These are phyloP conservation scores for Marasmius fiardii DNA, from an alignment of 1,284 basidiomycete species.

Conservation along the genomic window DNA sequence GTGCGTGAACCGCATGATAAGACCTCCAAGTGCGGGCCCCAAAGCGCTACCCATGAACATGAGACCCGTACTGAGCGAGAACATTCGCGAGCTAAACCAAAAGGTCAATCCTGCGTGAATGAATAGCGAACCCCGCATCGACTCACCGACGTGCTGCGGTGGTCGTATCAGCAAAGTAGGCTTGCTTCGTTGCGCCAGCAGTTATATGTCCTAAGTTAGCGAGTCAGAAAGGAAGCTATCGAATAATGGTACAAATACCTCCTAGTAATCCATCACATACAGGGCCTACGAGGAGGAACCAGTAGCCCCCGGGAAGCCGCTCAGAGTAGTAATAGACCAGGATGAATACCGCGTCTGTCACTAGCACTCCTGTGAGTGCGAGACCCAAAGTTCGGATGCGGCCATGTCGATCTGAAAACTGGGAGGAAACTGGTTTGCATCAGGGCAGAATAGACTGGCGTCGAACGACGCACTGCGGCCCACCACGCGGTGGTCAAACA, in stretches of 20 bases:
- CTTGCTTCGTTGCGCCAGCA: conserved; percentile 50
- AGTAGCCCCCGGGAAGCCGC: conserved; percentile 74
- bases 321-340: conserved; percentile 59
- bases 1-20: conserved; percentile 60
- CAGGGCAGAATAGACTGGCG: not conserved
- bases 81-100: conserved; percentile 50
- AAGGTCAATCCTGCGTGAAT: not conserved
- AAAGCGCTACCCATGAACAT: conserved; percentile 13
- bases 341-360: conserved; percentile 68
- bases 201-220: conserved; percentile 42
- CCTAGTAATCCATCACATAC: conserved; percentile 77
- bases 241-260: conserved; percentile 38
- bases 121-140: no score
- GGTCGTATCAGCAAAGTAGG: conserved; percentile 62
- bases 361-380: conserved; percentile 59
- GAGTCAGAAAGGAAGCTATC: conserved; percentile 1
- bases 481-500: conserved; percentile 84
- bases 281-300: conserved; percentile 76
- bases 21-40: conserved; percentile 65
- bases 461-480: conserved; percentile 61
- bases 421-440: conserved; percentile 3
- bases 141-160: conserved; percentile 42
- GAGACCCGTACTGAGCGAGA: conserved; percentile 62
- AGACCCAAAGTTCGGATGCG: conserved; percentile 66
- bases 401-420: conserved; percentile 81